These are phyloP conservation scores for Fraxinus platypoda DNA, from an alignment of 305 asterid genomes.

Conservation along the genomic window DNA sequence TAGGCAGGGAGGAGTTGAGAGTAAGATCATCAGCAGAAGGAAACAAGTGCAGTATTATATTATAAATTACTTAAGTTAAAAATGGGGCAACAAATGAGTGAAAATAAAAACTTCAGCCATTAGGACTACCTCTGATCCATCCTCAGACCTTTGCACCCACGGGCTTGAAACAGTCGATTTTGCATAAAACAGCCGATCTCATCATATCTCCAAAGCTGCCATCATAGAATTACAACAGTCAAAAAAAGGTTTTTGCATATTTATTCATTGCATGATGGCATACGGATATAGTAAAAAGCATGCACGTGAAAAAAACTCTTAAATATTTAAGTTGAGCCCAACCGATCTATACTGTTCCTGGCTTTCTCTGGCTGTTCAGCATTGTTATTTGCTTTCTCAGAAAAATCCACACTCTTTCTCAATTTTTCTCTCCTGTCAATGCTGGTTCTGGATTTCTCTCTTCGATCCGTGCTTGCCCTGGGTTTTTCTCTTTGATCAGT, in stretches of 20 bases:
- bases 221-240: conserved; percentile 42
- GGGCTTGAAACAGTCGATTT: conserved; percentile 92
- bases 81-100: not conserved
- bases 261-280: conserved; percentile 5
- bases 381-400: conserved; percentile 45
- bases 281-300: conserved; percentile 18
- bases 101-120: conserved; percentile 11
- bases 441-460: conserved; percentile 66
- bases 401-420: conserved; percentile 45
- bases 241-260: conserved; percentile 23
- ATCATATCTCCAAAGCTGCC: conserved; percentile 91
- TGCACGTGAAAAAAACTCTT: conserved; percentile 27
- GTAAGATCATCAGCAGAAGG: conserved; percentile 1
- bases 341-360: conserved; percentile 97
- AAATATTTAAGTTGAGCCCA: conserved; percentile 45
- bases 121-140: conserved; percentile 44
- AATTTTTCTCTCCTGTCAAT: conserved; percentile 70
- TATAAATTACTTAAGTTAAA: not conserved
- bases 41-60: not conserved
- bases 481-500: conserved; percentile 71
- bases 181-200: conserved; percentile 94
- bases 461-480: conserved; percentile 56
- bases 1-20: not conserved
- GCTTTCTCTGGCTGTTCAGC: conserved; percentile 79
- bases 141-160: conserved; percentile 65